Conservation (phyloP, 129 eudicot species). For the Pittosporum tobira region DNA sequence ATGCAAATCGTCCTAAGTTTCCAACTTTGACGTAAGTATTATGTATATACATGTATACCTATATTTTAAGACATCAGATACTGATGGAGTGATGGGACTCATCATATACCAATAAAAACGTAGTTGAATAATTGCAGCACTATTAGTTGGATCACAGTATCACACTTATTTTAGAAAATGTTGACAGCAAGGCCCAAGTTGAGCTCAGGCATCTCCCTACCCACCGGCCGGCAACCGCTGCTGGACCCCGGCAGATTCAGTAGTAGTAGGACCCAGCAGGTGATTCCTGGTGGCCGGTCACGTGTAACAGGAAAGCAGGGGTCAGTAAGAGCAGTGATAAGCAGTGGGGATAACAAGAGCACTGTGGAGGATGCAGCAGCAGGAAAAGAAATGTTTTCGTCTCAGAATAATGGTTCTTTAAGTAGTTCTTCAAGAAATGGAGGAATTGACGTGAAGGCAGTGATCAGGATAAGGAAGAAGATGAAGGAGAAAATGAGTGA, state of each 20-base stretch:
- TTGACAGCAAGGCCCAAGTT: neutral
- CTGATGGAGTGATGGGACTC: no score
- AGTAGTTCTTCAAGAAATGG: constrained; percentile 12
- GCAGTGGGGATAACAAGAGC: constrained; percentile 43
- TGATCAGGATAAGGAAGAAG: constrained; percentile 58
- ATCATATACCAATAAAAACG: no score
- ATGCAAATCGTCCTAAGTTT: no score
- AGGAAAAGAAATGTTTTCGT: constrained; percentile 1
- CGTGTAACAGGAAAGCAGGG: neutral
- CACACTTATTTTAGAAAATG: neutral
- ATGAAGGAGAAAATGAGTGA: constrained; percentile 50
- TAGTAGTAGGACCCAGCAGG: neutral
- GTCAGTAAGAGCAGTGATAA: constrained; percentile 42
- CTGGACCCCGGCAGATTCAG: constrained; percentile 16
- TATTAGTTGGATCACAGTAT: neutral
- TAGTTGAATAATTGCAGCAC: neutral
- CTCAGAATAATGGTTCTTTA: constrained; percentile 9
- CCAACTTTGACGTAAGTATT: no score
- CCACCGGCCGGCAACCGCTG: constrained; percentile 25
- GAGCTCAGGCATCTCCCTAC: constrained; percentile 5
- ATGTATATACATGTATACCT: no score
- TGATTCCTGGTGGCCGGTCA: constrained; percentile 16
- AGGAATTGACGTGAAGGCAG: constrained; percentile 42
- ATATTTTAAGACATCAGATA: no score
- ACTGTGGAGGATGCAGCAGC: constrained; percentile 12